Conservation (phyloP, 2,329 filamentous ascomycete genomes). For the Cercospora sojina region DNA sequence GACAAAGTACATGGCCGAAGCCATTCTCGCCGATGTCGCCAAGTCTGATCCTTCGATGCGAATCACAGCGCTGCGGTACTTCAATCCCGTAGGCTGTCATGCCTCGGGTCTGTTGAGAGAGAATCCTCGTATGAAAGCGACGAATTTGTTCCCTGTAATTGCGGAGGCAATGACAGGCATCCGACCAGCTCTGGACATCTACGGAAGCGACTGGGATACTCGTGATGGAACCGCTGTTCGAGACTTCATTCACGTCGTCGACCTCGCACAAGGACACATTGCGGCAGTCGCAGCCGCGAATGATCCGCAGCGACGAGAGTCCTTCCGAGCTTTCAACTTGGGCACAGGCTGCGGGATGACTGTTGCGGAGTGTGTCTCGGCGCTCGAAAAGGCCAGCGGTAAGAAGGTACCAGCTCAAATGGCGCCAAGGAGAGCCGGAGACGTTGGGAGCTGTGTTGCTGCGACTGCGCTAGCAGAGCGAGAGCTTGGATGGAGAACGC, state of each 20-base stretch:
- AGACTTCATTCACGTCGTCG: constrained; percentile 50
- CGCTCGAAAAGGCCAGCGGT: constrained; percentile 41
- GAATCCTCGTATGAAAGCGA: constrained; percentile 60
- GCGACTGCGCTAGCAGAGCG: constrained; percentile 2
- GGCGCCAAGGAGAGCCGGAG: constrained; percentile 42
- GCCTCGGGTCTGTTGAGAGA: constrained; percentile 63
- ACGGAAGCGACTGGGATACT: constrained; percentile 65
- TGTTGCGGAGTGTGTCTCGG: constrained; percentile 45
- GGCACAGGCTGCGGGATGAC: constrained; percentile 46
- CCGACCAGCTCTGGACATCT: constrained; percentile 57
- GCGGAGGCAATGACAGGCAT: constrained; percentile 60
- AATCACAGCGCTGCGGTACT: constrained; percentile 64
- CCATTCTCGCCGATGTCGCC: constrained; percentile 61
- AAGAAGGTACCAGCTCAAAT: constrained; percentile 40
- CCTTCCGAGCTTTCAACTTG: constrained; percentile 45
- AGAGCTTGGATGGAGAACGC: constrained; percentile 16
- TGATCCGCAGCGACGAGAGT: constrained; percentile 32
- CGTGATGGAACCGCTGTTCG: constrained; percentile 64
- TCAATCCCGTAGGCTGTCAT: constrained; percentile 67
- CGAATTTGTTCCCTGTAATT: constrained; percentile 65
- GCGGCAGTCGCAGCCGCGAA: constrained; percentile 51
- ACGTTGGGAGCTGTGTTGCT: constrained; percentile 33
- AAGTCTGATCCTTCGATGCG: constrained; percentile 61
- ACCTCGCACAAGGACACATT: constrained; percentile 64
- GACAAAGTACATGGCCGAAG: constrained; percentile 67